phyloP scores from a whole-genome alignment of 805 yeast genomes.

The Hanseniaspora vineae region DNA sequence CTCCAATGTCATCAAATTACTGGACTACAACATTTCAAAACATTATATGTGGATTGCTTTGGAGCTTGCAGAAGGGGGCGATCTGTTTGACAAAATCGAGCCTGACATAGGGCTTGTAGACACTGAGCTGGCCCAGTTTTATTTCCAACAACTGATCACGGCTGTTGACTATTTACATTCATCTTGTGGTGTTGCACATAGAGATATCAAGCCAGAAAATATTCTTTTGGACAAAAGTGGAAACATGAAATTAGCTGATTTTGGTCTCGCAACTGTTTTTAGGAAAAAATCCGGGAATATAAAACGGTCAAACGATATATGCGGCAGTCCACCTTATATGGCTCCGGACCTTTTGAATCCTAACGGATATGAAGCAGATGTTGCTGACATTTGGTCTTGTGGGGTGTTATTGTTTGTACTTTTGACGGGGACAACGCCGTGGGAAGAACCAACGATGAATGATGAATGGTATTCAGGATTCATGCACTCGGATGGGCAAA shows the following conservation, averaged over 20 bases:
- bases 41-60: constrained; percentile 53
- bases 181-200: constrained; percentile 43
- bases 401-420: constrained; percentile 53
- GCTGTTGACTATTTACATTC: constrained; percentile 55
- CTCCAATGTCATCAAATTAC: constrained; percentile 43
- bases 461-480: constrained; percentile 37
- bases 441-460: constrained; percentile 49
- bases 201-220: constrained; percentile 62
- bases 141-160: constrained; percentile 49
- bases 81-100: constrained; percentile 65
- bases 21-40: constrained; percentile 39
- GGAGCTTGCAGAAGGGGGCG: constrained; percentile 66
- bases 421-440: constrained; percentile 53
- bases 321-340: constrained; percentile 68
- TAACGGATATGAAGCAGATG: constrained; percentile 42
- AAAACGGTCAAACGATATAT: constrained; percentile 36
- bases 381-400: constrained; percentile 57
- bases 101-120: constrained; percentile 56
- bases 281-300: constrained; percentile 35
- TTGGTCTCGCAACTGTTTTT: constrained; percentile 59
- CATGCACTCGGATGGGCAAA: constrained; percentile 33
- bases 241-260: constrained; percentile 62
- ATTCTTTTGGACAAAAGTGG: constrained; percentile 50
- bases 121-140: constrained; percentile 52
- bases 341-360: constrained; percentile 55